Evolutionary conservation across 2,329 filamentous ascomycete species (phyloP), one percentile per base, ranked within the genome.

Genomic region (Drechslerella coelobrocha): DNA sequence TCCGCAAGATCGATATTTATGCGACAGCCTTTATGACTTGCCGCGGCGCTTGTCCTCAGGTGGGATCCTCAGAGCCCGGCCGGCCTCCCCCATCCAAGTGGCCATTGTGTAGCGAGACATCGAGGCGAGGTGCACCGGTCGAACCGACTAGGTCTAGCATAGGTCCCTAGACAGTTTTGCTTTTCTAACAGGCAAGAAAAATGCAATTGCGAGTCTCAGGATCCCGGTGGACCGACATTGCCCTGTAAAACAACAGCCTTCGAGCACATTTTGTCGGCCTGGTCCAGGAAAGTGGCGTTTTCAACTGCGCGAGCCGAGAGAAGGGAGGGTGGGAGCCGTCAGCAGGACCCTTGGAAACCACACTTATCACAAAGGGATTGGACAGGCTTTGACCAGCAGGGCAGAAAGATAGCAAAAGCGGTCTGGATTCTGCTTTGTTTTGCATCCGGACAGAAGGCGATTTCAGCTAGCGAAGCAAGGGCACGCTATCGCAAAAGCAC

Each of bases 1-100:
- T 60, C 53, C 48, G 61, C 41, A 59, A 71, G 66, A 71, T 71
- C 59, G 66, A 71, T 71, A 71, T 71, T 71, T 71, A 71, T 71
- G 59, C 41, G 37, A 71, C 37, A 5, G 17, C 51, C 21, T 26
- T 39, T n/a, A 27, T 31, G 27, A 37, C 39, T 51, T 71, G 47
- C 53, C 54, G 47, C 53, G 51, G 41, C 52, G 43, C 43, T 21
- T 39, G 17, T 55, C 41, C 29, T 29, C 47, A 41, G 10, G 45
- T 47, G 56, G 17, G 45, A 24, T 14, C 48, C 19, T 47, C 23
- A 23, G 52, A 41, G 37, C 24, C 24, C 53, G 56, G 50, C 59
- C 8, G 41, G 27, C 53, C 41, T 54, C 60, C 53, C 47, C 60
- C 29, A 9, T 55, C 59, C 66, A 54, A 60, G 48, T 63, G 27